A percentile compares a stretch with the other conserved stretches of the same genome.
Evolutionary conservation across 2,329 filamentous ascomycete genomes (phyloP).

Genomic region (Aspergillus costaricaensis): DNA sequence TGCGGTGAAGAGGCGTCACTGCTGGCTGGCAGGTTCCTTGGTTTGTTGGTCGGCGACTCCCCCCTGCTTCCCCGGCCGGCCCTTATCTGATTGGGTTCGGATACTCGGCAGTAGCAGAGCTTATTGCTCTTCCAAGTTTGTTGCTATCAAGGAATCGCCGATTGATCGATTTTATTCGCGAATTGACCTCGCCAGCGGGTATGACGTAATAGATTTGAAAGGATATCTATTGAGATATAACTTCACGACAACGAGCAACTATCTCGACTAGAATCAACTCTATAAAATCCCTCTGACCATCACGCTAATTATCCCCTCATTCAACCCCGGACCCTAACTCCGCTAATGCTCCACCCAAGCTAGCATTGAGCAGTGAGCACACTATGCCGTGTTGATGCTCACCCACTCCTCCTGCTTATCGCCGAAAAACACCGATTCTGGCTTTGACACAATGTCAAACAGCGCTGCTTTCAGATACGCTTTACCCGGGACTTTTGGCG

Average conservation of each 20-base stretch:
- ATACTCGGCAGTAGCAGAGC: neutral
- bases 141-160: neutral
- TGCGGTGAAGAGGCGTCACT: neutral
- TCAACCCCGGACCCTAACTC: neutral
- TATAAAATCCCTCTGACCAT: neutral
- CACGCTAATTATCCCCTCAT: neutral
- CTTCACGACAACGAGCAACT: too few species aligned
- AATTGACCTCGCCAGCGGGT: too few species aligned
- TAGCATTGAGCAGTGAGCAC: too few species aligned
- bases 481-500: conserved; percentile 15
- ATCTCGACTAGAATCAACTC: too few species aligned
- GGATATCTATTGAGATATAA: too few species aligned
- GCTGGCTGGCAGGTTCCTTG: neutral
- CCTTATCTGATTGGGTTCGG: neutral
- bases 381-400: neutral
- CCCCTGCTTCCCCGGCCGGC: neutral
- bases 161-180: too few species aligned
- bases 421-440: conserved; percentile 14
- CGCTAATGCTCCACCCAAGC: neutral
- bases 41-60: conserved; percentile 1
- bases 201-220: too few species aligned
- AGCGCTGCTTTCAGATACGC: conserved; percentile 25
- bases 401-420: conserved; percentile 16
- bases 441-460: conserved; percentile 20
- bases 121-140: neutral